phyloP scores from a whole-genome alignment of 2,329 filamentous ascomycete species.

The Talaromyces sp. region DNA sequence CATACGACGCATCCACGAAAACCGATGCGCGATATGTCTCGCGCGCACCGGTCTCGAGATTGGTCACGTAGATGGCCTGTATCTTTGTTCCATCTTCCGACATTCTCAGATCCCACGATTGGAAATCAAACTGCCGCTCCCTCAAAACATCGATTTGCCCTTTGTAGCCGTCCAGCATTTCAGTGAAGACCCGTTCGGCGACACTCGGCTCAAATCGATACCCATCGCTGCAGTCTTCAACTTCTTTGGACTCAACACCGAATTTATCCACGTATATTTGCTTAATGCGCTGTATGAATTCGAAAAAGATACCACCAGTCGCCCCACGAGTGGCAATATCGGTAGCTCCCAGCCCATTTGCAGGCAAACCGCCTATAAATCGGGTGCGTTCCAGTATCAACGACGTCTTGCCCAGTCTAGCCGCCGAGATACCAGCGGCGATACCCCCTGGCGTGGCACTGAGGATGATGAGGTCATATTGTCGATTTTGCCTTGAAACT shows the following conservation, averaged over 20 bases:
- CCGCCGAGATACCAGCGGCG: background rate
- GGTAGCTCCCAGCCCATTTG: background rate
- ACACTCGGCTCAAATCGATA: slow-evolving; percentile 1
- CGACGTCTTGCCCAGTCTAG: background rate
- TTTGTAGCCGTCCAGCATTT: background rate
- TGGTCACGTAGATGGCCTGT: background rate
- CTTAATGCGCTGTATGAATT: background rate
- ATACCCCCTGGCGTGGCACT: background rate
- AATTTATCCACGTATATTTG: background rate
- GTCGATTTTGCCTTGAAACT: background rate
- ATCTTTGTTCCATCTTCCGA: background rate
- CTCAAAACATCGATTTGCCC: background rate
- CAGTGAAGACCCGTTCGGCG: background rate
- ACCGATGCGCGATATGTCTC: background rate
- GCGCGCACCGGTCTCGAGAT: background rate
- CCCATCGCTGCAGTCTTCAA: background rate
- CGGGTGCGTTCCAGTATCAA: background rate
- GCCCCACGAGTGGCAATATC: background rate
- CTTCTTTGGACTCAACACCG: background rate
- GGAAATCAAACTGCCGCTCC: background rate
- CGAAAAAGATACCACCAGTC: background rate
- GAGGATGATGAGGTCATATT: background rate
- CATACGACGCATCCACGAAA: background rate
- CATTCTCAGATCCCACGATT: background rate
- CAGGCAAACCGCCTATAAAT: slow-evolving; percentile 1